A percentile compares a stretch with the other conserved stretches of the same genome.
phyloP scores from a whole-genome alignment of 306 rosid species.

The Parietaria judaica region DNA sequence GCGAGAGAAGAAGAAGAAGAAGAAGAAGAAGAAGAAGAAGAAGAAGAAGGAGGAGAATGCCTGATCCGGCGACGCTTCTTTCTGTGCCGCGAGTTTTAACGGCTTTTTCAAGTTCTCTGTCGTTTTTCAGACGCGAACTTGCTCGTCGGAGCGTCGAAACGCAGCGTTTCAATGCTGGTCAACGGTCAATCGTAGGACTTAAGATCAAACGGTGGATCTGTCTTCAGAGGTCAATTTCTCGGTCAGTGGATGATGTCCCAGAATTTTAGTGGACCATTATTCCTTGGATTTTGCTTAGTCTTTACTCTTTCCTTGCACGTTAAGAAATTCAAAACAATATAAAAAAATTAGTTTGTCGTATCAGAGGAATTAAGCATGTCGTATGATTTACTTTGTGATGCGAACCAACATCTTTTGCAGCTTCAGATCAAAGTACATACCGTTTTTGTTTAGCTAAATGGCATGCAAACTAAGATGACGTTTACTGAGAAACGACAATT shows the following conservation, averaged over 20 bases:
- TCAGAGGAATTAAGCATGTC: too few relatives aligned
- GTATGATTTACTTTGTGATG: too few relatives aligned
- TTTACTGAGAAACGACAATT: too few relatives aligned
- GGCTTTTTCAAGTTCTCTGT: constrained; percentile 12
- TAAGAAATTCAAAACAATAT: neutral
- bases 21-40: too few relatives aligned
- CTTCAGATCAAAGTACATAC: too few relatives aligned
- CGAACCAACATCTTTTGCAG: too few relatives aligned
- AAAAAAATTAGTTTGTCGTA: too few relatives aligned
- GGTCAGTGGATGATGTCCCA: neutral
- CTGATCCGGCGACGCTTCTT: too few relatives aligned
- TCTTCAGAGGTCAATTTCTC: neutral
- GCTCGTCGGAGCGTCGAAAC: neutral
- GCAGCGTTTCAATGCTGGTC: neutral
- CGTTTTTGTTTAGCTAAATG: too few relatives aligned
- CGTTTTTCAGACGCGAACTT: constrained; percentile 1
- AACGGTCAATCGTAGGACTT: neutral
- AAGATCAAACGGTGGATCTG: neutral
- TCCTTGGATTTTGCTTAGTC: neutral
- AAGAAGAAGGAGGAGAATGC: too few relatives aligned
- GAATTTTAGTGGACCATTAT: neutral
- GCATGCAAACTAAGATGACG: too few relatives aligned
- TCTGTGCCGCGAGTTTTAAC: neutral
- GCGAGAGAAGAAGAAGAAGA: neutral
- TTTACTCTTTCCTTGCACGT: neutral